Conservation (phyloP, 2,329 filamentous ascomycete genomes). For the Trichoderma pleuroti region DNA sequence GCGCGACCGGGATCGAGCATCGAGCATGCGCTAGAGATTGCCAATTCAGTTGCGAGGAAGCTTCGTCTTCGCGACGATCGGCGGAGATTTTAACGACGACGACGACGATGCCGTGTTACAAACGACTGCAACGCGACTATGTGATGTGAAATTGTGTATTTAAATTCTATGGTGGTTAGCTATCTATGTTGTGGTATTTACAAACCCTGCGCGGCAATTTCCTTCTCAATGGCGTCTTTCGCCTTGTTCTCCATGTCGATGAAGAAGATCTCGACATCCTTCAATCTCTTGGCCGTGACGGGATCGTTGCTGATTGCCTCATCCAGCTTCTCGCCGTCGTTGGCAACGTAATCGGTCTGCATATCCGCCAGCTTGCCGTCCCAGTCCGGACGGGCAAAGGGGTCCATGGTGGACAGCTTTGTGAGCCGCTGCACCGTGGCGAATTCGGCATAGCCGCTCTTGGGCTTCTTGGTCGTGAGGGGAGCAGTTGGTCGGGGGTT, state of each 20-base stretch:
- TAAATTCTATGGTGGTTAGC: not conserved
- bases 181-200: not conserved
- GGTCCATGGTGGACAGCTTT: slow-evolving; percentile 37
- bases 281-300: slow-evolving; percentile 31
- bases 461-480: slow-evolving; percentile 1
- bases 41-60: slow-evolving; percentile 13
- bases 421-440: slow-evolving; percentile 32
- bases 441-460: slow-evolving; percentile 14
- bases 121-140: not conserved
- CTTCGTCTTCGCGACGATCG: slow-evolving; percentile 1
- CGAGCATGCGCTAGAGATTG: slow-evolving; percentile 19
- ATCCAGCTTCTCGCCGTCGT: slow-evolving; percentile 33
- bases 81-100: not conserved
- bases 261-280: slow-evolving; percentile 37
- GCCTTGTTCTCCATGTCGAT: slow-evolving; percentile 32
- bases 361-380: slow-evolving; percentile 37
- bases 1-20: slow-evolving; percentile 21
- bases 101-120: not conserved
- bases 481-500: slow-evolving; percentile 18
- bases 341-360: slow-evolving; percentile 42
- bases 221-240: slow-evolving; percentile 27
- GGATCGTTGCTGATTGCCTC: slow-evolving; percentile 36
- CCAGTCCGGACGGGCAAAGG: slow-evolving; percentile 35
- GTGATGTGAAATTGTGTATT: not conserved
- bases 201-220: slow-evolving; percentile 16